These are phyloP conservation scores for Acacia pycnantha DNA, from an alignment of 331 rosid species.

Conservation along the genomic window DNA sequence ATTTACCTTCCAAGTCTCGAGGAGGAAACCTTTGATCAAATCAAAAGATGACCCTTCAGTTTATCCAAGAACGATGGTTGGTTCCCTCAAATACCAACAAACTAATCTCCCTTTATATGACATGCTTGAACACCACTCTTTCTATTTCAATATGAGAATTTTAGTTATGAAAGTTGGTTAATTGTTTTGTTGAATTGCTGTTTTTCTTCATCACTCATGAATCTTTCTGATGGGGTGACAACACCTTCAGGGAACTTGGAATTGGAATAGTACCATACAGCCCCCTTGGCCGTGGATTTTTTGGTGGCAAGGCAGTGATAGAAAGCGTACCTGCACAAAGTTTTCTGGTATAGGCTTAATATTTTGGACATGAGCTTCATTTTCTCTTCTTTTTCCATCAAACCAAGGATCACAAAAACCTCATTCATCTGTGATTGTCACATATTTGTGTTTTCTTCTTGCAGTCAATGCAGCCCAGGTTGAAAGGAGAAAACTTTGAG, in stretches of 20 bases:
- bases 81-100: no score
- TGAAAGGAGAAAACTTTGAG: slow-evolving; percentile 50
- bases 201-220: not conserved
- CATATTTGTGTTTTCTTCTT: not conserved
- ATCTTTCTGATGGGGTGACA: slow-evolving; percentile 12
- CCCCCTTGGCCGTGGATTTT: slow-evolving; percentile 79
- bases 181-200: slow-evolving; percentile 1
- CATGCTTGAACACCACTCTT: no score
- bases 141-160: no score
- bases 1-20: no score
- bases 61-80: no score
- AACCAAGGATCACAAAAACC: not conserved
- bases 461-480: slow-evolving; percentile 54
- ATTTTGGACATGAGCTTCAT: not conserved
- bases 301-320: slow-evolving; percentile 68
- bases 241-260: slow-evolving; percentile 58
- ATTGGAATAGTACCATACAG: slow-evolving; percentile 72
- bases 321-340: slow-evolving; percentile 52
- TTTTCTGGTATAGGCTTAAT: slow-evolving; percentile 37
- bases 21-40: no score
- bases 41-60: not conserved
- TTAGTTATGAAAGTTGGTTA: not conserved
- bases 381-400: not conserved
- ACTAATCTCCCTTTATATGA: no score
- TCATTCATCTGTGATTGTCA: not conserved